Evolutionary conservation across 164 flowering plant species (phyloP), one percentile per base, ranked within the genome.

Genomic region (Taxillus chinensis): DNA sequence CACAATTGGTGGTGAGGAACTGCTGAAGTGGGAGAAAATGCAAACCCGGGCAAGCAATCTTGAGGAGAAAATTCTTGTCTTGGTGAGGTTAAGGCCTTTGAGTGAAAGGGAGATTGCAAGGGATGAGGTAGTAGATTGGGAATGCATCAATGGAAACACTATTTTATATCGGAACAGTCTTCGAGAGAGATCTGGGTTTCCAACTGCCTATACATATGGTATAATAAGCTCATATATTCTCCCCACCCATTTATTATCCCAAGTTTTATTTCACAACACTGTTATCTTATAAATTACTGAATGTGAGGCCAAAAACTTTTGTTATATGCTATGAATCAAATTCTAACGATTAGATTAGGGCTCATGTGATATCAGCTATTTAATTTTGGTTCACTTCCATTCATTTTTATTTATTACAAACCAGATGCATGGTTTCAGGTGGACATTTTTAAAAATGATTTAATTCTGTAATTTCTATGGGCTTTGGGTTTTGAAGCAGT

Each of bases 51-150:
- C 55, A 57, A 68, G 41, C 69, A 80, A 65, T 0, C 72, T 68
- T 0, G 87, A 80, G 64, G 98, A 91, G 83, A 86, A 81, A 85
- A 91, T 95, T 75, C 75, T 82, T 68, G 99, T 95, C 51, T 78
- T 87, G 59, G 97, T 95, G 64, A 86, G 99, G 79, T 67, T 95
- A 79, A 87, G 98, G 76, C 99, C 99, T 55, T 73, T 91, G 85
- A 91, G 73, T 75, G 99, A 83, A 45, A 95, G 83, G 75, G 97
- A 91, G 79, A 70, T 74, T 65, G 72, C 69, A 2, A 77, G 74
- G 62, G 83, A 73, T 75, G 97, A 95, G 72, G 87, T 79, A n/a
- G 77, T 89, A 1, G 99, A 95, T 67, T 95, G 99, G 99, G 99
- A 95, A 78, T 95, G 99, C 76, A 95, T 95, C 74, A 92, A 87